A percentile compares a stretch with the other conserved stretches of the same genome.
Evolutionary conservation across 306 rosid genomes (phyloP).

Genomic region (Vigna angularis): DNA sequence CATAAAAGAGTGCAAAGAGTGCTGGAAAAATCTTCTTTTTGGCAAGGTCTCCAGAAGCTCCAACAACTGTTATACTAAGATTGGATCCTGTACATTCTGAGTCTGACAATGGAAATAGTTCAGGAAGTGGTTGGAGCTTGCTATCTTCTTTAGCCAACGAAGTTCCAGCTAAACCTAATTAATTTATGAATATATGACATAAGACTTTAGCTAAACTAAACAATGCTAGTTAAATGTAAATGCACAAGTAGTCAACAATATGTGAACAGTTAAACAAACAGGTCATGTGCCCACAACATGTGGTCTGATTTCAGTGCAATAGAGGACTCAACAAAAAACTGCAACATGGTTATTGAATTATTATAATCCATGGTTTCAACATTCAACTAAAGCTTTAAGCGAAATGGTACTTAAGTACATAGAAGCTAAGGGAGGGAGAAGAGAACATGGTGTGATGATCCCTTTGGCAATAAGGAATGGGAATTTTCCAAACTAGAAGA

Average conservation of each 20-base stretch:
- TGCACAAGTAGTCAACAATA: conserved; percentile 19
- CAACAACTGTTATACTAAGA: conserved; percentile 88
- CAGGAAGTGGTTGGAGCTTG: conserved; percentile 50
- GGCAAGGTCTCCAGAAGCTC: conserved; percentile 99
- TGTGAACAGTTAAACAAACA: conserved; percentile 26
- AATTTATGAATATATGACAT: conserved; percentile 45
- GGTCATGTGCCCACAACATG: conserved; percentile 32
- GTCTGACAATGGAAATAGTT: conserved; percentile 51
- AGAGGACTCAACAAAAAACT: background rate
- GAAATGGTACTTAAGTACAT: background rate
- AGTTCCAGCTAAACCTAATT: conserved; percentile 64
- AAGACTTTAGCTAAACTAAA: conserved; percentile 28
- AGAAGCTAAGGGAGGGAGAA: background rate
- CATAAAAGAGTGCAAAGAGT: conserved; percentile 92
- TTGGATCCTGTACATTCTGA: conserved; percentile 57
- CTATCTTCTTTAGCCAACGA: conserved; percentile 57
- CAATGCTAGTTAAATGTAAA: conserved; percentile 13
- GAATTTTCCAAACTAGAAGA: background rate
- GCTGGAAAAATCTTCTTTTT: conserved; percentile 98
- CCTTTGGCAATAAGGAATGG: background rate
- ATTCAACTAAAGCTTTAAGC: conserved; percentile 4
- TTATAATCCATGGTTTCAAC: background rate
- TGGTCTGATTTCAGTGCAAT: conserved; percentile 21
- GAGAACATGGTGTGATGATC: background rate
- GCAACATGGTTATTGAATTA: background rate